Base-by-base conservation (phyloP, 257 asterid genomes). In the Verbascum thapsus region DNA sequence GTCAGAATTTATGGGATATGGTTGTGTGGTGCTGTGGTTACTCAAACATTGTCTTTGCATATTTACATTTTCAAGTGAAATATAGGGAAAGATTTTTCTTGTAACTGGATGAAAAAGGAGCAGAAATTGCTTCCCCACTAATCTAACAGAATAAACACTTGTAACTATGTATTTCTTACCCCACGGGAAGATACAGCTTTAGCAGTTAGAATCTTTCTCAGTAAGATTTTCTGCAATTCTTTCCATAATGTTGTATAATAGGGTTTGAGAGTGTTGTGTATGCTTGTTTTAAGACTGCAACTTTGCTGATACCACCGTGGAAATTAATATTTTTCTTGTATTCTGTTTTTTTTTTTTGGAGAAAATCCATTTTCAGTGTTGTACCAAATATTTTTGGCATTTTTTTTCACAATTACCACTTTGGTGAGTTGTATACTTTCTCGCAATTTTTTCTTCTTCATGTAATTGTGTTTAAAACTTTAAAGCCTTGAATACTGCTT, bases 1-100 rank as follows among this genome's bases (percentile, higher is more conserved):
- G 95, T 86, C 69, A 53, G 61, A 11, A 17, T 23, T 19, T 32
- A 1, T 26, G 10, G 15, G 6, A 15, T 32, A 13, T 58, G 6
- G 11, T 19, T 26, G 39, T 45, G 38, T 53, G 49, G 30, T 53
- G 70, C 56, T 47, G 38, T 49, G 18, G 11, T 54, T 40, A n/a
- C 38, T 50, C 30, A 16, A 39, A 15, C 48, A 37, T 53, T 43
- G 38, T 61, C 42, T 15, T 22, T 38, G 11, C 30, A 53, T 43
- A 45, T 47, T 10, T 62, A 38, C 13, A 11, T 50, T 15, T 57
- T 52, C 43, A 42, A 32, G 40, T 18, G 26, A 30, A 35, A 66
- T 43, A 17, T 40, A 12, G 6, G 8, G 45, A 53, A 39, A 6
- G 23, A 13, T 0, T 55, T 61, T 64, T 23, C 26, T 39, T 6